These are phyloP conservation scores for Mucor circinelloides DNA, from an alignment of 371 early-diverging fungal genomes.

Conservation along the genomic window DNA sequence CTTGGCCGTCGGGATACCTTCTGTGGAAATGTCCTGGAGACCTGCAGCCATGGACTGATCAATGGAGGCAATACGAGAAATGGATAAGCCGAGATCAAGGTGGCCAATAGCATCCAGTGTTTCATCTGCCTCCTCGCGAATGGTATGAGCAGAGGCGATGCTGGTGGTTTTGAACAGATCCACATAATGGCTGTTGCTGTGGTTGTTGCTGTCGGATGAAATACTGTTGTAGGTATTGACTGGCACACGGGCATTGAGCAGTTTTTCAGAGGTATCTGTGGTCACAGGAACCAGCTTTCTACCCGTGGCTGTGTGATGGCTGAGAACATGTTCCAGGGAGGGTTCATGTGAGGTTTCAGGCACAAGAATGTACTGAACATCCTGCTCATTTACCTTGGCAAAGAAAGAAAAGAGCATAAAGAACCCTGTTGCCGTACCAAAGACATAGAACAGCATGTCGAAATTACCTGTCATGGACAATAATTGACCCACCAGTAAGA, in stretches of 20 bases:
- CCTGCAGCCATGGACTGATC: conserved; percentile 28
- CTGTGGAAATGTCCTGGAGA: conserved; percentile 8
- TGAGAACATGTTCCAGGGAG: not conserved
- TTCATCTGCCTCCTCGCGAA: conserved; percentile 46
- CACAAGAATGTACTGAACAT: not conserved
- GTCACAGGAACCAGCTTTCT: not conserved
- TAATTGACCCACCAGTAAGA: conserved; percentile 39
- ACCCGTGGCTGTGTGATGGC: not conserved
- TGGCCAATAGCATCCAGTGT: conserved; percentile 24
- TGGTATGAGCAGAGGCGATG: conserved; percentile 20
- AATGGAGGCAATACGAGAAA: conserved; percentile 39
- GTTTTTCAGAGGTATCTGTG: conserved; percentile 15
- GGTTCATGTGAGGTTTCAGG: conserved; percentile 1
- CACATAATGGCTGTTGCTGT: conserved; percentile 18
- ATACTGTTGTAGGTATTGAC: conserved; percentile 21
- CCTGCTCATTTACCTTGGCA: conserved; percentile 3
- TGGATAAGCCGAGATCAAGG: conserved; percentile 34
- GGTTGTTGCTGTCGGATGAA: not conserved
- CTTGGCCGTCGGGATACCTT: conserved; percentile 23
- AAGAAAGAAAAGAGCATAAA: conserved; percentile 27
- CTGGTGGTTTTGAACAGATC: conserved; percentile 29
- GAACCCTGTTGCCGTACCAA: conserved; percentile 26
- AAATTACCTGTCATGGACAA: conserved; percentile 29
- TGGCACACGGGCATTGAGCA: not conserved
- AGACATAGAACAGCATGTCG: conserved; percentile 39